Conservation (phyloP, 495 filamentous ascomycete genomes). For the Echria macrotheca region DNA sequence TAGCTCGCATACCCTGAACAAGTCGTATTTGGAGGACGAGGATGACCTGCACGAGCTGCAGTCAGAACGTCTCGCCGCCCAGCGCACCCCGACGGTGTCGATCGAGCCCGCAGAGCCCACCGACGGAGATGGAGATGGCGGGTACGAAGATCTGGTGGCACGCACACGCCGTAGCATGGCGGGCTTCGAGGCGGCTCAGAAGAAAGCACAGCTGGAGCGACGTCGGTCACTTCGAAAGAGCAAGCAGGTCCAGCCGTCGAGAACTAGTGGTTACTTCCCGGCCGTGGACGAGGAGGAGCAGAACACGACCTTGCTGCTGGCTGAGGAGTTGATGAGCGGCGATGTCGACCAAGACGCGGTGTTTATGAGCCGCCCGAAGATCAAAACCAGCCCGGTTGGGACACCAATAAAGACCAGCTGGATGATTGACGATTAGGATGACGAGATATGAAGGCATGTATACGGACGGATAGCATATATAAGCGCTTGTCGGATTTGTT, state of each 20-base stretch:
- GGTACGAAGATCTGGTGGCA: constrained; percentile 53
- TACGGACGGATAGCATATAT: too few species aligned
- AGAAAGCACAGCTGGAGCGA: constrained; percentile 53
- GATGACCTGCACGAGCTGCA: constrained; percentile 17
- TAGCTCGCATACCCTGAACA: constrained; percentile 24
- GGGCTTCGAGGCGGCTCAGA: constrained; percentile 44
- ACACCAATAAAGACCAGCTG: constrained; percentile 41
- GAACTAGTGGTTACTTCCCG: constrained; percentile 33
- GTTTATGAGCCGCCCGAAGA: constrained; percentile 77
- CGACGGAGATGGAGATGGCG: constrained; percentile 18
- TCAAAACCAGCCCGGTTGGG: constrained; percentile 67
- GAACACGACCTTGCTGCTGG: constrained; percentile 24
- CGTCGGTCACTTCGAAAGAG: constrained; percentile 44
- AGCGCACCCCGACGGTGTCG: constrained; percentile 24
- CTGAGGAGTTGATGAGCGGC: constrained; percentile 27
- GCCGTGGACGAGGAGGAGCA: constrained; percentile 36
- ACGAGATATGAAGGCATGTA: background rate
- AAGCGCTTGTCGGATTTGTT: too few species aligned
- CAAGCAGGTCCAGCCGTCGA: constrained; percentile 25
- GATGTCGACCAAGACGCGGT: constrained; percentile 79
- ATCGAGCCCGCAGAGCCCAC: constrained; percentile 2
- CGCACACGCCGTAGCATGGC: constrained; percentile 84
- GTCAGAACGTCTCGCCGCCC: background rate
- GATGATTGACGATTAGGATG: constrained; percentile 9
- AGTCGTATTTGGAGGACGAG: constrained; percentile 18